Conservation (phyloP, 106 monocot species). For the Ottelia alismoides region DNA sequence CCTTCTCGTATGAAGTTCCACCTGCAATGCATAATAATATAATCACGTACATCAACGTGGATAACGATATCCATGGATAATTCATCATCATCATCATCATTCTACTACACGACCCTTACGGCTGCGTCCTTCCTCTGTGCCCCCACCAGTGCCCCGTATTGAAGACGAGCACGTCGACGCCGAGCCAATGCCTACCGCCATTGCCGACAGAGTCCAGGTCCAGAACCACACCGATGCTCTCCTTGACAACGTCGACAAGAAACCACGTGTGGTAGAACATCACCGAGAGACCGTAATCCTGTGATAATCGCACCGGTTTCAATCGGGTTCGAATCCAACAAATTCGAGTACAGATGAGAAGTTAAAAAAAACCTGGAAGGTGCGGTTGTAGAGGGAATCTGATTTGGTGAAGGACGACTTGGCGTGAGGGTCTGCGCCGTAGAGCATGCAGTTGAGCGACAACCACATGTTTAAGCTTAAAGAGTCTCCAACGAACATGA, state of each 20-base stretch:
- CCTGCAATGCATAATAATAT: constrained; percentile 28
- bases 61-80: no score
- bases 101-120: no score
- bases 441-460: constrained; percentile 37
- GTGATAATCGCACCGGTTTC: not conserved
- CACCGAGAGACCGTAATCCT: constrained; percentile 47
- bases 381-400: not conserved
- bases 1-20: constrained; percentile 68
- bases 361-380: constrained; percentile 6
- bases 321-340: no score
- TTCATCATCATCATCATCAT: no score
- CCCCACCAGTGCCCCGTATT: constrained; percentile 80
- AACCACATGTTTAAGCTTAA: constrained; percentile 28
- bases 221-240: constrained; percentile 22
- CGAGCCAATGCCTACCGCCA: constrained; percentile 32
- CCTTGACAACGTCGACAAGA: constrained; percentile 35
- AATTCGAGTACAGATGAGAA: no score
- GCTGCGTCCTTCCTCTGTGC: constrained; percentile 42
- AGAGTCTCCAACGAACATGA: constrained; percentile 47
- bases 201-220: constrained; percentile 37
- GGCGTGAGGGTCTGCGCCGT: constrained; percentile 22
- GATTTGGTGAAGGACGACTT: not conserved
- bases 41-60: no score
- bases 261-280: constrained; percentile 35
- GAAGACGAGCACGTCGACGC: constrained; percentile 33